Conservation (phyloP, 2,329 filamentous ascomycete genomes). For the Byssothecium circinans region DNA sequence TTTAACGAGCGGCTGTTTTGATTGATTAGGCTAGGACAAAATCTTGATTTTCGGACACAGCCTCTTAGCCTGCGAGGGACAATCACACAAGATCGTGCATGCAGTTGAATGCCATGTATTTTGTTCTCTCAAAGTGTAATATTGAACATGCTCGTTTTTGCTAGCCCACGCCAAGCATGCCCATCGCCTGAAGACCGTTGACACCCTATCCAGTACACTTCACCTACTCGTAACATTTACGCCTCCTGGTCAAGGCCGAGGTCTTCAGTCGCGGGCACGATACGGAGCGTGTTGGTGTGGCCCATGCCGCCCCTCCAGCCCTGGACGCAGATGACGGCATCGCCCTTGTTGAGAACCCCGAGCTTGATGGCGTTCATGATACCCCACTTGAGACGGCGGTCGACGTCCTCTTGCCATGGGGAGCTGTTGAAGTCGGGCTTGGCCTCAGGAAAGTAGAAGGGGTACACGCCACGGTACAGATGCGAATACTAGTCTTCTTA, state of each 20-base stretch:
- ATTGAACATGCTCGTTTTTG: background rate
- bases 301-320: conserved; percentile 91
- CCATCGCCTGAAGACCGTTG: conserved; percentile 1
- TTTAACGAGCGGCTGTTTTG: too few species aligned
- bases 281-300: conserved; percentile 77
- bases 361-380: conserved; percentile 85
- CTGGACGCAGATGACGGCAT: conserved; percentile 80
- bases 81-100: too few species aligned
- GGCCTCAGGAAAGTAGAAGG: conserved; percentile 87
- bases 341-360: conserved; percentile 70
- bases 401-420: conserved; percentile 99
- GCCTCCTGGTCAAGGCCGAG: conserved; percentile 53
- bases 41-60: too few species aligned
- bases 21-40: too few species aligned
- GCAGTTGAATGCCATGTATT: background rate
- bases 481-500: conserved; percentile 68
- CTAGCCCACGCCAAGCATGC: conserved; percentile 5
- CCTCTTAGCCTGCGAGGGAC: too few species aligned
- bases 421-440: conserved; percentile 93
- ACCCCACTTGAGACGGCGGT: conserved; percentile 96
- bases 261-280: conserved; percentile 54
- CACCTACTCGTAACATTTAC: conserved; percentile 24
- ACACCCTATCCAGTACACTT: conserved; percentile 18
- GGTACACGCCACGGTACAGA: conserved; percentile 96
- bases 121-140: background rate